phyloP scores from a whole-genome alignment of 257 asterid species.

The Avicennia marina region DNA sequence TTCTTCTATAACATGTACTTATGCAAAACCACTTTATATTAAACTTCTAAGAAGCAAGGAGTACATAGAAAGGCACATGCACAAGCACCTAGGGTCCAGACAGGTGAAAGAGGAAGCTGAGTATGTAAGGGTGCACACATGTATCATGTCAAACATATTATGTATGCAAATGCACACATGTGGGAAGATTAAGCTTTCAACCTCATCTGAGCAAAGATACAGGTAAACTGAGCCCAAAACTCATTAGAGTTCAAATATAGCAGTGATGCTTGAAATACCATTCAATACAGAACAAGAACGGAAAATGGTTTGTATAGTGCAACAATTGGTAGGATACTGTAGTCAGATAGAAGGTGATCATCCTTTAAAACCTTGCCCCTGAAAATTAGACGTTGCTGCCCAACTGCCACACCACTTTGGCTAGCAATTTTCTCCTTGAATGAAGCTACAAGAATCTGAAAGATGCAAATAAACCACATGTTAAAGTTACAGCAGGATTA shows the following conservation, averaged over 20 bases:
- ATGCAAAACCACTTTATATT: too few species aligned
- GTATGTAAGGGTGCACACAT: too few species aligned
- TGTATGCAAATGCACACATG: not conserved
- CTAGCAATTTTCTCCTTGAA: constrained; percentile 65
- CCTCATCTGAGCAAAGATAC: not conserved
- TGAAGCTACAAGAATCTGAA: constrained; percentile 49
- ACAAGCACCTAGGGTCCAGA: constrained; percentile 6
- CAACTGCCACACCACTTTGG: constrained; percentile 57
- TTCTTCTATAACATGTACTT: too few species aligned
- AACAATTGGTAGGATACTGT: constrained; percentile 46
- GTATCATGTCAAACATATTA: not conserved
- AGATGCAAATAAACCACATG: constrained; percentile 10
- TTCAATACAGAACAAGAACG: not conserved
- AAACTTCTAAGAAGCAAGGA: too few species aligned
- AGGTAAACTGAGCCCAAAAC: not conserved
- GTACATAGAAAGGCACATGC: not conserved
- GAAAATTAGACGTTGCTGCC: constrained; percentile 66
- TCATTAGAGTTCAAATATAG: not conserved
- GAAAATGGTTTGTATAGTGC: not conserved
- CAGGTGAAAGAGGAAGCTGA: not conserved
- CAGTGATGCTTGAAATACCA: not conserved
- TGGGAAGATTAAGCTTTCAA: not conserved
- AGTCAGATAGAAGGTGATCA: constrained; percentile 55
- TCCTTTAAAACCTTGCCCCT: constrained; percentile 77
- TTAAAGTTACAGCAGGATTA: not conserved